These are phyloP conservation scores for Nitzschia sp. DNA, from an alignment of 108 stramenopile species.

Conservation along the genomic window DNA sequence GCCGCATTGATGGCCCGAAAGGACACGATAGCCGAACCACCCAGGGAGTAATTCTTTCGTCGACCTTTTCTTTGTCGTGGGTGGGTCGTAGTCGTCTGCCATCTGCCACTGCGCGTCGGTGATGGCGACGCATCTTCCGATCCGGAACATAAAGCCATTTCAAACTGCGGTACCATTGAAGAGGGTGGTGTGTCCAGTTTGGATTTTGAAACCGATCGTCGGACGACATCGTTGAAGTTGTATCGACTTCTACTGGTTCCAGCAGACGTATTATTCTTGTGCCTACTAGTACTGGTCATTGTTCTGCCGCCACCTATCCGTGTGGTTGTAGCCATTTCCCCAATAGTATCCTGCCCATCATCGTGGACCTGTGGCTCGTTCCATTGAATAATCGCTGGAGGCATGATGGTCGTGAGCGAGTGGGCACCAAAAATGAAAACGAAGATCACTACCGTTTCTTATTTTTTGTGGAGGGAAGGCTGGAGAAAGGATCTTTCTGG, in stretches of 20 bases:
- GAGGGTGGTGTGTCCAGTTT: background rate
- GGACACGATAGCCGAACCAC: background rate
- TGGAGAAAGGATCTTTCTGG: no score
- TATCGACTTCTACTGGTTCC: no score
- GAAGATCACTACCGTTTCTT: no score
- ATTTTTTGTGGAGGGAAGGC: no score
- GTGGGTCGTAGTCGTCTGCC: background rate
- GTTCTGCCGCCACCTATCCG: no score
- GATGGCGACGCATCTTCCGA: background rate
- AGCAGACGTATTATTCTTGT: background rate
- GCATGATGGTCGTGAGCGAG: background rate
- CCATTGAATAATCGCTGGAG: conserved; percentile 10
- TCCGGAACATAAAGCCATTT: background rate
- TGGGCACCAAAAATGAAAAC: no score
- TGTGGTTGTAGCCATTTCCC: no score
- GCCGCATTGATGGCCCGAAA: conserved; percentile 1
- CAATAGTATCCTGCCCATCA: background rate
- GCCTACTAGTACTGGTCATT: no score
- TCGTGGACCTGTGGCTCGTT: background rate
- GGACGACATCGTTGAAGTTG: no score
- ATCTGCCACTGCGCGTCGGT: no score
- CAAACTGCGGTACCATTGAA: background rate
- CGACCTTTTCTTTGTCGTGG: background rate
- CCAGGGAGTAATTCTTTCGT: background rate
- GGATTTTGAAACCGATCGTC: conserved; percentile 1